These are phyloP conservation scores for Elaphomyces granulatus DNA, from an alignment of 495 filamentous ascomycete species.

Conservation along the genomic window DNA sequence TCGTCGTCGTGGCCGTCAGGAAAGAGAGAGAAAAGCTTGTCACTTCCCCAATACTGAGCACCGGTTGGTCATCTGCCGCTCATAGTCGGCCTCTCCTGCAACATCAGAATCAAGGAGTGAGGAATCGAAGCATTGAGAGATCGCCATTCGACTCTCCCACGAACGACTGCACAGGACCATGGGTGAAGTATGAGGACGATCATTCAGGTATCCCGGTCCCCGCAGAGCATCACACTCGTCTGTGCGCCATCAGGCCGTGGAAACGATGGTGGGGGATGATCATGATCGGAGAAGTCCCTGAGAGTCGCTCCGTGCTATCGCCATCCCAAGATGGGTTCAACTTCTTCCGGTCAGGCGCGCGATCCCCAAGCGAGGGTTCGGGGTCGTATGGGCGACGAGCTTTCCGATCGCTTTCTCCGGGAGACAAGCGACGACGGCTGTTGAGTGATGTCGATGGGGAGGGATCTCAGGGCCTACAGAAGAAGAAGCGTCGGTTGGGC, in stretches of 20 bases:
- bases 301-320: not conserved
- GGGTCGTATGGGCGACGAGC: not conserved
- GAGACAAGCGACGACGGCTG: constrained; percentile 39
- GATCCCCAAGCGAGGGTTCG: not conserved
- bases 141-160: no score
- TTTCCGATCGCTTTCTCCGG: not conserved
- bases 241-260: not conserved
- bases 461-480: constrained; percentile 28
- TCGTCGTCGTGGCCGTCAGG: no score
- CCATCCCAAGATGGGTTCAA: not conserved
- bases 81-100: not conserved
- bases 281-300: not conserved
- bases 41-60: no score
- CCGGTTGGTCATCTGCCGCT: no score
- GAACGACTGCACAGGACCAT: no score
- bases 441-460: constrained; percentile 48
- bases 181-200: not conserved
- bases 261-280: not conserved
- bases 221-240: not conserved
- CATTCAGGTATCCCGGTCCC: not conserved
- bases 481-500: constrained; percentile 55
- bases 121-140: no score
- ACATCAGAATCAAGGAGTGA: no score
- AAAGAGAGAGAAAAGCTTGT: no score
- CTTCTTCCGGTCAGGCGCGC: not conserved